phyloP scores from a whole-genome alignment of 352 stramenopile genomes.

The Pythium phragmitis region DNA sequence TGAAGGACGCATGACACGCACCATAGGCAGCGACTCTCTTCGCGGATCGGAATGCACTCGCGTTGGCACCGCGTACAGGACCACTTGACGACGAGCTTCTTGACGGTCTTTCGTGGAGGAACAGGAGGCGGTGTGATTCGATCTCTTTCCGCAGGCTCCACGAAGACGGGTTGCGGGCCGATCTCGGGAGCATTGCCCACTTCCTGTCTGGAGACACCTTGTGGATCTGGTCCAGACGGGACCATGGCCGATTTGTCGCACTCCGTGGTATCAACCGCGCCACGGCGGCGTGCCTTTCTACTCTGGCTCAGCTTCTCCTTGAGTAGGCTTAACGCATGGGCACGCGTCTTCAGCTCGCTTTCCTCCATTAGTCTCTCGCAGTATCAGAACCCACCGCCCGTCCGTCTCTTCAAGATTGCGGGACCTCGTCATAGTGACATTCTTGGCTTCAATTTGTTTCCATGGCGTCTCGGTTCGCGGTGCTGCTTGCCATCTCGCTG shows the following conservation, averaged over 20 bases:
- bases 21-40: constrained; percentile 79
- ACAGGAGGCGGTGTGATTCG: background rate
- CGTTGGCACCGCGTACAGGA: constrained; percentile 54
- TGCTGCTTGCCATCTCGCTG: background rate
- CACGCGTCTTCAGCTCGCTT: background rate
- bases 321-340: background rate
- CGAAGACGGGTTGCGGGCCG: too few species aligned
- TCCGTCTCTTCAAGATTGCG: constrained; percentile 24
- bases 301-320: background rate
- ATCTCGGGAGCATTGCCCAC: too few species aligned
- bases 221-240: too few species aligned
- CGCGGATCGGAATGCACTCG: constrained; percentile 74
- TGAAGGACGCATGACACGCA: constrained; percentile 17
- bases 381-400: background rate
- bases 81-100: constrained; percentile 57
- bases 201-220: too few species aligned
- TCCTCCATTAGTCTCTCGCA: background rate
- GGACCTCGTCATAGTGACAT: constrained; percentile 5
- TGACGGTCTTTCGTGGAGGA: constrained; percentile 1
- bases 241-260: too few species aligned
- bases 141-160: background rate
- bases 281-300: background rate
- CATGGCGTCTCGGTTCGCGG: background rate
- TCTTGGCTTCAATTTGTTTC: background rate
- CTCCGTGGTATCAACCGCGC: too few species aligned